These are phyloP conservation scores for Didymosphaeria variabile DNA, from an alignment of 2,329 filamentous ascomycete species.

Conservation along the genomic window DNA sequence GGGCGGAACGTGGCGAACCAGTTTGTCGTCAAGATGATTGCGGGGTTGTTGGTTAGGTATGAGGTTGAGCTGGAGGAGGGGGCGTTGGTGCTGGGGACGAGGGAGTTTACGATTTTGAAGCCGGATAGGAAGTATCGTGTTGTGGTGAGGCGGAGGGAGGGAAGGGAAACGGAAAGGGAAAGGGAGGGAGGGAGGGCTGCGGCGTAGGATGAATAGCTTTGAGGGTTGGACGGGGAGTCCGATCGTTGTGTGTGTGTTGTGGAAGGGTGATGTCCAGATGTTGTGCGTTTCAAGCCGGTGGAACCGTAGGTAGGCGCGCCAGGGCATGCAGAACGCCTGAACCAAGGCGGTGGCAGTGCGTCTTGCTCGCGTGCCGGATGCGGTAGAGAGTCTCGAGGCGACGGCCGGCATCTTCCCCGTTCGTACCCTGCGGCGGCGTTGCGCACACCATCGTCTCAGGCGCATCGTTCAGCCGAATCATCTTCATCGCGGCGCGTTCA, in stretches of 20 bases:
- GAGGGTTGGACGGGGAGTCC: no score
- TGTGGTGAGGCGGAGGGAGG: constrained; percentile 11
- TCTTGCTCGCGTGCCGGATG: neutral
- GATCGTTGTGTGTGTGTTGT: neutral
- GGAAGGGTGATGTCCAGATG: neutral
- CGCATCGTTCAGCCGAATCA: no score
- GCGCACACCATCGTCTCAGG: neutral
- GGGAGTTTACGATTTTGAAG: constrained; percentile 28
- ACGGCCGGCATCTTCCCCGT: neutral
- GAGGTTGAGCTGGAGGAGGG: constrained; percentile 22
- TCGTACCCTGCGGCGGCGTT: neutral
- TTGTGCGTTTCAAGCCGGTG: neutral
- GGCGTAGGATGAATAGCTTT: neutral
- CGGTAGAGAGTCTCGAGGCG: constrained; percentile 1
- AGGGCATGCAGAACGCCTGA: neutral
- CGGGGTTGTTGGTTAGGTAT: constrained; percentile 20
- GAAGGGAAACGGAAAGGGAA: no score
- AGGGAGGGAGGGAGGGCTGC: no score
- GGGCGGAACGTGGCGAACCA: constrained; percentile 26
- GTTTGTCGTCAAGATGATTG: constrained; percentile 29
- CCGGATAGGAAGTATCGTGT: constrained; percentile 24
- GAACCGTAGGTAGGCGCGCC: neutral
- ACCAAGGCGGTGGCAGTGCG: no score
- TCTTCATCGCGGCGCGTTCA: neutral
- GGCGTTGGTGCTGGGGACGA: constrained; percentile 23